A percentile compares a stretch with the other conserved stretches of the same genome.
These are phyloP conservation scores for Chimonanthus salicifolius DNA, from an alignment of 164 flowering plant genomes.

Conservation along the genomic window DNA sequence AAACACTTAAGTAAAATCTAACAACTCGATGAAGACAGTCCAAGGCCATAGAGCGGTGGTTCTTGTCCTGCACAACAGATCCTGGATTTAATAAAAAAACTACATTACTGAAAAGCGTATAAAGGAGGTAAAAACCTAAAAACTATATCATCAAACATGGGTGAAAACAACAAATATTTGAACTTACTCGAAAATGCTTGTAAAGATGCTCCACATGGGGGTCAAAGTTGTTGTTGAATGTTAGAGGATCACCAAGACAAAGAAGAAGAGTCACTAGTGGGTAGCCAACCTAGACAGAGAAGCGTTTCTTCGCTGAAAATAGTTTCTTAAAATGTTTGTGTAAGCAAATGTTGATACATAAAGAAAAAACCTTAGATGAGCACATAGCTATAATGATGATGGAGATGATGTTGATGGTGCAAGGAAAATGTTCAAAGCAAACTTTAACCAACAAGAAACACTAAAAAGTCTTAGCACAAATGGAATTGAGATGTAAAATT, in stretches of 20 bases:
- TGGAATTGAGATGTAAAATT: too few relatives aligned
- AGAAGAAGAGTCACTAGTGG: constrained; percentile 98
- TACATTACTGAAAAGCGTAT: not conserved
- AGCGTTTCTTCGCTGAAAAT: not conserved
- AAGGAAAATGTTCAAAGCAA: not conserved
- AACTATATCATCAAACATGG: not conserved
- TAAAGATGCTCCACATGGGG: constrained; percentile 93
- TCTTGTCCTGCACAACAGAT: constrained; percentile 74
- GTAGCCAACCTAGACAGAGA: constrained; percentile 73
- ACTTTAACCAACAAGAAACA: too few relatives aligned
- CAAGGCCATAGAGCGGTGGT: constrained; percentile 96
- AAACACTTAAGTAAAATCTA: constrained; percentile 83
- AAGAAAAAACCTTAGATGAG: constrained; percentile 1
- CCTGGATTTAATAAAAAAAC: constrained; percentile 7
- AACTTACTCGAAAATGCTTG: constrained; percentile 87
- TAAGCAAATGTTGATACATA: not conserved
- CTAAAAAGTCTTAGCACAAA: too few relatives aligned
- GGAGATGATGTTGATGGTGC: not conserved
- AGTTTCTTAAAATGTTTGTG: not conserved
- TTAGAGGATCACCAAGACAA: constrained; percentile 93
- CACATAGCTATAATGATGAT: not conserved
- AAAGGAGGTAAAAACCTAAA: too few relatives aligned
- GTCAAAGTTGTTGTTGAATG: constrained; percentile 73
- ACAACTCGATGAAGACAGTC: constrained; percentile 96
- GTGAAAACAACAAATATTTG: not conserved